A percentile compares a stretch with the other conserved stretches of the same genome.
Conservation (phyloP, 2,329 filamentous ascomycete species). For the Cladosporium sp. region DNA sequence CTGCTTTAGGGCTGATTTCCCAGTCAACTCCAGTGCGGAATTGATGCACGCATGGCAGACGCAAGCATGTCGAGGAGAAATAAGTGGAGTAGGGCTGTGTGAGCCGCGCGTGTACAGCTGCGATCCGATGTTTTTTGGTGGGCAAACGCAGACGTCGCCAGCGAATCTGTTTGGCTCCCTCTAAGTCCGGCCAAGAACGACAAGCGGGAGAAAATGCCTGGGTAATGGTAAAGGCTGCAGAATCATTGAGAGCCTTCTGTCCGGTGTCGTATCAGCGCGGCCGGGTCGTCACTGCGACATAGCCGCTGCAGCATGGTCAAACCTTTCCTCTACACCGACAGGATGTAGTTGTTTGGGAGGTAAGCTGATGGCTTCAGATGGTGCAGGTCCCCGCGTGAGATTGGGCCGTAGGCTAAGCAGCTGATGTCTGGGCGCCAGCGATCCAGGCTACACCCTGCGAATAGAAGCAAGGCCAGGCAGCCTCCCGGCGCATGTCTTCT, state of each 20-base stretch:
- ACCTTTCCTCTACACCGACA: not conserved
- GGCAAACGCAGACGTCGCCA: not conserved
- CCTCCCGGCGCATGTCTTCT: slow-evolving; percentile 1
- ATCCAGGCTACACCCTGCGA: not conserved
- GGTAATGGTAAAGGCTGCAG: not conserved
- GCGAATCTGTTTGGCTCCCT: not conserved
- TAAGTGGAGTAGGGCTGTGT: not conserved
- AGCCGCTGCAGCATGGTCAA: not conserved
- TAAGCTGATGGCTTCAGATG: slow-evolving; percentile 3
- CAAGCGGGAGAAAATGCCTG: not conserved
- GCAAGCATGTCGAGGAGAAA: not conserved
- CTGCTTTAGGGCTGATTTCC: not conserved
- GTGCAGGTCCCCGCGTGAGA: not conserved
- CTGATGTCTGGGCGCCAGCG: slow-evolving; percentile 6
- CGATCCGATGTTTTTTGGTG: not conserved
- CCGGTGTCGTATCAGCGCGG: not conserved
- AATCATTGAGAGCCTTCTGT: not conserved
- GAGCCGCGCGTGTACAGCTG: not conserved
- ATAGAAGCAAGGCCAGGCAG: not conserved
- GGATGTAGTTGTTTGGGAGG: not conserved
- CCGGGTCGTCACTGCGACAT: not conserved
- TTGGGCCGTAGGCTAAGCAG: not conserved
- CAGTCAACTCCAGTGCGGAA: not conserved
- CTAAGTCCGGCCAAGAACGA: not conserved
- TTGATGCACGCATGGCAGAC: not conserved